phyloP scores from a whole-genome alignment of 2,329 filamentous ascomycete species.

The Shiraia bambusicola region DNA sequence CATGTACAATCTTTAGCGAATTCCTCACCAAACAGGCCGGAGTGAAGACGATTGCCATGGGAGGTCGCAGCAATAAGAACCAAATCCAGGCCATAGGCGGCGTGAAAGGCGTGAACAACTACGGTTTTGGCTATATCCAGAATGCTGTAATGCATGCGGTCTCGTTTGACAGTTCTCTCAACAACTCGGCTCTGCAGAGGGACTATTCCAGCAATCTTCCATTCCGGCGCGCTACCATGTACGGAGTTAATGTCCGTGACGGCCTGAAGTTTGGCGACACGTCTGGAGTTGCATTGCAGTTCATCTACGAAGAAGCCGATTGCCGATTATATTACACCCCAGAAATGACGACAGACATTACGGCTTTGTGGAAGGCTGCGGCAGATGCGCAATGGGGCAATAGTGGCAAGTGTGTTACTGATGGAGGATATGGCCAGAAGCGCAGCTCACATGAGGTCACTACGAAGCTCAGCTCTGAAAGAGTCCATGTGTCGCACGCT shows the following conservation, averaged over 20 bases:
- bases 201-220: slow-evolving; percentile 31
- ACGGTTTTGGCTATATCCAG: slow-evolving; percentile 37
- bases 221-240: slow-evolving; percentile 20
- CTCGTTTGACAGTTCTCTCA: slow-evolving; percentile 23
- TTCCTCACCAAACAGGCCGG: slow-evolving; percentile 55
- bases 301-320: slow-evolving; percentile 44
- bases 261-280: slow-evolving; percentile 36
- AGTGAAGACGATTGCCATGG: slow-evolving; percentile 57
- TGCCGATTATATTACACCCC: slow-evolving; percentile 46
- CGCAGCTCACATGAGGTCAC: slow-evolving; percentile 23
- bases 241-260: slow-evolving; percentile 39
- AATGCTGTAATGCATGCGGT: slow-evolving; percentile 24
- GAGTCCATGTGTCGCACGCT: slow-evolving; percentile 16
- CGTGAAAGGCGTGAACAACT: slow-evolving; percentile 53
- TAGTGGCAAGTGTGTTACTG: slow-evolving; percentile 34
- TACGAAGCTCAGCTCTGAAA: slow-evolving; percentile 25
- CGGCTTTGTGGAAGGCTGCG: slow-evolving; percentile 42
- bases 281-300: slow-evolving; percentile 40
- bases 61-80: slow-evolving; percentile 50
- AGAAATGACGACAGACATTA: slow-evolving; percentile 45
- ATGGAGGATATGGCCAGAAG: slow-evolving; percentile 23
- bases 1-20: slow-evolving; percentile 60
- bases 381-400: slow-evolving; percentile 40
- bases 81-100: slow-evolving; percentile 58
- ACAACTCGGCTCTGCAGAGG: slow-evolving; percentile 25